phyloP scores from a whole-genome alignment of 225 moss, liverwort and hornwort genomes.

The Bryum argenteum region DNA sequence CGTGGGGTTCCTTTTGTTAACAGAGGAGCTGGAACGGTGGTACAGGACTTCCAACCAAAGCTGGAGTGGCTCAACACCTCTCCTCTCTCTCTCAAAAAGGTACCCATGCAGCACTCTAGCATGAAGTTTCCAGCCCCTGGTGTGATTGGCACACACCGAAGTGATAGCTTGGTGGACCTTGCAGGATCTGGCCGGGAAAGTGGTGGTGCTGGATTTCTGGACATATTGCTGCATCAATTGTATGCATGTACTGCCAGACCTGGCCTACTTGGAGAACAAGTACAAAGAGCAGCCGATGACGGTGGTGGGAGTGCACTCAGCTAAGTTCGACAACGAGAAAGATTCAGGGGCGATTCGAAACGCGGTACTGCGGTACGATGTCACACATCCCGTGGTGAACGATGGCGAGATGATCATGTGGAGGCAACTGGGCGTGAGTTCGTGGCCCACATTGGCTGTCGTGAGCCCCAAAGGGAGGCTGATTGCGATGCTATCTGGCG shows the following conservation, averaged over 20 bases:
- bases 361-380: conserved; percentile 89
- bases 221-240: conserved; percentile 99
- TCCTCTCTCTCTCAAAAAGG: conserved; percentile 81
- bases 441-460: conserved; percentile 90
- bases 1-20: conserved; percentile 7
- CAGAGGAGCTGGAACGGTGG: conserved; percentile 70
- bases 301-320: conserved; percentile 98
- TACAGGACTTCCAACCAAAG: conserved; percentile 80
- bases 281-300: conserved; percentile 73
- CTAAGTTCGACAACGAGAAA: conserved; percentile 99
- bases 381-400: conserved; percentile 94
- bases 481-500: conserved; percentile 85
- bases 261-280: conserved; percentile 80
- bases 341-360: conserved; percentile 84
- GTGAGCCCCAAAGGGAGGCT: conserved; percentile 84
- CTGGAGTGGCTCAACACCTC: conserved; percentile 89
- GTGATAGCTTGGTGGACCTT: conserved; percentile 6
- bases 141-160: neutral
- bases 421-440: conserved; percentile 91
- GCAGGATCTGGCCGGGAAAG: conserved; percentile 89
- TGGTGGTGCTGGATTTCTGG: conserved; percentile 96
- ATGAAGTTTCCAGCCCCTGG: too few relatives aligned
- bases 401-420: conserved; percentile 98
- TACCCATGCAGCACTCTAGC: conserved; percentile 11
- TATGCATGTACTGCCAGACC: conserved; percentile 96